Percentiles rank a stretch among this genome's conserved stretches.
These are phyloP conservation scores for Carpinus fangiana DNA, from an alignment of 306 rosid species.

Conservation along the genomic window DNA sequence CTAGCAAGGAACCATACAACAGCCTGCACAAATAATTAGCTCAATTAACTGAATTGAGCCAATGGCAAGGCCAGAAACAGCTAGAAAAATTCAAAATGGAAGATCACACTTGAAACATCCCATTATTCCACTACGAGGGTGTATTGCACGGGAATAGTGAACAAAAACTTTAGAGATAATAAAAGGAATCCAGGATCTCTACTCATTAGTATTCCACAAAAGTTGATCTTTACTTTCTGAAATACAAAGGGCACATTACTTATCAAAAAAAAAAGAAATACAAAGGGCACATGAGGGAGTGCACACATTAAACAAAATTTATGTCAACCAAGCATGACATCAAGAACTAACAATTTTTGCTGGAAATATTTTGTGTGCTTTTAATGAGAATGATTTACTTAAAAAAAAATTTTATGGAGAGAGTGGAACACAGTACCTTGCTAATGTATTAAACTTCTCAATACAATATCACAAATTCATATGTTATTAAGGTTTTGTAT, in stretches of 20 bases:
- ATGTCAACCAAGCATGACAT: not conserved
- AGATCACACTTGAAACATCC: conserved; percentile 11
- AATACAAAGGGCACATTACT: conserved; percentile 9
- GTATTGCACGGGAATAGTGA: not conserved
- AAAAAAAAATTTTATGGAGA: not conserved
- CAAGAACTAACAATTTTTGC: not conserved
- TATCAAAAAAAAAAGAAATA: too few species aligned
- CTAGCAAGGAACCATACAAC: conserved; percentile 95
- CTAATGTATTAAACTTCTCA: conserved; percentile 6
- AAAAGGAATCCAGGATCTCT: not conserved
- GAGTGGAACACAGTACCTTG: conserved; percentile 9
- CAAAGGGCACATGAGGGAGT: conserved; percentile 11
- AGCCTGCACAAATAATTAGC: conserved; percentile 61
- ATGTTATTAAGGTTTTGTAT: conserved; percentile 14
- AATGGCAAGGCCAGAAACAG: conserved; percentile 5
- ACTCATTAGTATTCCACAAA: not conserved
- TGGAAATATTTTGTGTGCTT: not conserved
- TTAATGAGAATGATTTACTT: too few species aligned
- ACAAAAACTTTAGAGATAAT: not conserved
- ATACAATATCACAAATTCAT: conserved; percentile 15
- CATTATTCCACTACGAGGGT: not conserved
- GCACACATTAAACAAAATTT: not conserved
- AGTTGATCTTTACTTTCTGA: not conserved
- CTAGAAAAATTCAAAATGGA: conserved; percentile 9
- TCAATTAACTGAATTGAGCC: conserved; percentile 7